These are phyloP conservation scores for Reticulascus tulasneorum DNA, from an alignment of 2,329 filamentous ascomycete genomes.

Conservation along the genomic window DNA sequence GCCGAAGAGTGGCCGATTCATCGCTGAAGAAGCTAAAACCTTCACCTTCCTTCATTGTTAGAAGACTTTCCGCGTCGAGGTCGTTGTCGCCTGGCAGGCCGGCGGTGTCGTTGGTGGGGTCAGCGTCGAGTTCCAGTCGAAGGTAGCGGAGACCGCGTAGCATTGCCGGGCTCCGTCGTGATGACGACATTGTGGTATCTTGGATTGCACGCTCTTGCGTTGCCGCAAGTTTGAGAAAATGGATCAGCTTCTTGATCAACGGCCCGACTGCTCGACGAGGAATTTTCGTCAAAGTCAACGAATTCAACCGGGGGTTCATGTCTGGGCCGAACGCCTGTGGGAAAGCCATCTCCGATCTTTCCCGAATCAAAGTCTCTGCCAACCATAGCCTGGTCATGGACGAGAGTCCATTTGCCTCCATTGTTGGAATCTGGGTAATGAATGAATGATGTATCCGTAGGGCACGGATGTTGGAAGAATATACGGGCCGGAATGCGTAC, in stretches of 20 bases:
- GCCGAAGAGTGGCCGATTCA: constrained; percentile 12
- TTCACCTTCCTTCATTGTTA: constrained; percentile 31
- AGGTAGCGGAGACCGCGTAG: constrained; percentile 51
- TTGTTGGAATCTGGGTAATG: constrained; percentile 49
- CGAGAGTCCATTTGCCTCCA: constrained; percentile 34
- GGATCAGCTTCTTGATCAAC: constrained; percentile 41
- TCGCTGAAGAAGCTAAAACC: constrained; percentile 44
- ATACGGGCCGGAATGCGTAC: constrained; percentile 47
- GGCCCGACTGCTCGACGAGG: constrained; percentile 50
- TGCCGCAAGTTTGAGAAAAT: constrained; percentile 43
- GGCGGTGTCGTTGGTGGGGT: constrained; percentile 30
- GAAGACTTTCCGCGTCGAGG: constrained; percentile 38
- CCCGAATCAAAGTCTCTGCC: constrained; percentile 41
- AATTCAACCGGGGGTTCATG: constrained; percentile 51
- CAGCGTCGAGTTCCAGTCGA: constrained; percentile 49
- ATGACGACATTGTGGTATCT: constrained; percentile 18
- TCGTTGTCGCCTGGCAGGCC: constrained; percentile 26
- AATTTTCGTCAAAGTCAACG: constrained; percentile 50
- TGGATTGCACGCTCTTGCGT: constrained; percentile 45
- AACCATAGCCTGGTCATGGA: constrained; percentile 31
- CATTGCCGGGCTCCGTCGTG: constrained; percentile 34
- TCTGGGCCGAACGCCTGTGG: constrained; percentile 48
- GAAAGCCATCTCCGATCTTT: constrained; percentile 41
- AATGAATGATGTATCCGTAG: constrained; percentile 58
- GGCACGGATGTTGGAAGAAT: constrained; percentile 48